These are phyloP conservation scores for Venturia asperata DNA, from an alignment of 2,329 filamentous ascomycete genomes.

Conservation along the genomic window DNA sequence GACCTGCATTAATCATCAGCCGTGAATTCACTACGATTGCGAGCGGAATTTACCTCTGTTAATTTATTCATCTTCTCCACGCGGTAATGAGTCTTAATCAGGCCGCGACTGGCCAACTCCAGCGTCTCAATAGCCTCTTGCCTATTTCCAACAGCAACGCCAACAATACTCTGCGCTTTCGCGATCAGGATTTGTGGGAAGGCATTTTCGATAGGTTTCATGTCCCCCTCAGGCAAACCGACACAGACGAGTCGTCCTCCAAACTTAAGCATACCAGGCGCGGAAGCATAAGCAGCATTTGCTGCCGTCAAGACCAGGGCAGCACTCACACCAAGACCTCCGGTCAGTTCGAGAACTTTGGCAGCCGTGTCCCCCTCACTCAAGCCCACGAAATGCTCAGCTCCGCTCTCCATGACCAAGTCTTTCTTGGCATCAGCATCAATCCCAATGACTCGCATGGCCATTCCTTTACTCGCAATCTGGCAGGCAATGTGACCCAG, in stretches of 20 bases:
- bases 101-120: slow-evolving; percentile 38
- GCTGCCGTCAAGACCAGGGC: slow-evolving; percentile 50
- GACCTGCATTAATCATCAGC: slow-evolving; percentile 21
- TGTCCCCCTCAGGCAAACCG: slow-evolving; percentile 42
- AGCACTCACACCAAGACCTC: slow-evolving; percentile 53
- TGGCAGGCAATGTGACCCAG: slow-evolving; percentile 60
- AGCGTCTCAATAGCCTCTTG: slow-evolving; percentile 45
- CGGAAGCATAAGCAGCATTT: slow-evolving; percentile 40
- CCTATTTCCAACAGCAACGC: slow-evolving; percentile 40
- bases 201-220: slow-evolving; percentile 38
- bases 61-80: slow-evolving; percentile 43
- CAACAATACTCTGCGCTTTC: slow-evolving; percentile 39
- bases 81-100: slow-evolving; percentile 43
- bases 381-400: slow-evolving; percentile 59
- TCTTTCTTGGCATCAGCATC: slow-evolving; percentile 59
- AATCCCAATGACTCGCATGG: slow-evolving; percentile 57
- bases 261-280: slow-evolving; percentile 38
- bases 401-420: slow-evolving; percentile 52
- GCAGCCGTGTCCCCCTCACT: slow-evolving; percentile 46
- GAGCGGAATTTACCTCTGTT: slow-evolving; percentile 27
- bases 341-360: slow-evolving; percentile 51
- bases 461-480: slow-evolving; percentile 54
- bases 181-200: slow-evolving; percentile 36
- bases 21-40: not conserved
- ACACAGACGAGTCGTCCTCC: slow-evolving; percentile 42